Evolutionary conservation across 768 basidiomycete genomes (phyloP).

Genomic region (Austroboletus eburneus): DNA sequence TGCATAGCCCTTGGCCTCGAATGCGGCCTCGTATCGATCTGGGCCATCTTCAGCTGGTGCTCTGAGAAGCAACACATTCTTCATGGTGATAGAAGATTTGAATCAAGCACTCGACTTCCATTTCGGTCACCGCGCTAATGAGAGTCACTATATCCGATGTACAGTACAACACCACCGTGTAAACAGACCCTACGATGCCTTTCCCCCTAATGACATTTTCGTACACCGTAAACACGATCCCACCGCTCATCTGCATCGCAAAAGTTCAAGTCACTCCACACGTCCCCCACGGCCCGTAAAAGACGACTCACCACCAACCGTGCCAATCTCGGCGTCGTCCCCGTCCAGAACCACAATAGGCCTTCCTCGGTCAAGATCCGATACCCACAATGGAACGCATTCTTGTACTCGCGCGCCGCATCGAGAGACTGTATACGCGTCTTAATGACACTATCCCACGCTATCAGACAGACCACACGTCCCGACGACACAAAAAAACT

Average conservation of each 20-base stretch:
- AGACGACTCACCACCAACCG: slow-evolving; percentile 67
- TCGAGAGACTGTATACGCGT: slow-evolving; percentile 95
- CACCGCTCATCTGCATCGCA: slow-evolving; percentile 78
- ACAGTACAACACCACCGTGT: not conserved
- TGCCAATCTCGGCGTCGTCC: slow-evolving; percentile 85
- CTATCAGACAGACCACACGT: not conserved
- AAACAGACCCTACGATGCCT: slow-evolving; percentile 3
- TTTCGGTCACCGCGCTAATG: no score
- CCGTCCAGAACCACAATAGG: slow-evolving; percentile 89
- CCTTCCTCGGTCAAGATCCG: slow-evolving; percentile 95
- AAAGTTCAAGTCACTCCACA: not conserved
- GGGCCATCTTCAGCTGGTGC: slow-evolving; percentile 28
- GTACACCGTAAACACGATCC: slow-evolving; percentile 90
- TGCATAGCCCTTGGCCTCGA: slow-evolving; percentile 45
- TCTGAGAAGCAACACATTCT: slow-evolving; percentile 41
- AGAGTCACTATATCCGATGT: no score
- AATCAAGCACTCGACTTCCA: not conserved
- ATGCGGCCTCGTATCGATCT: slow-evolving; percentile 59
- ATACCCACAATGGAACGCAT: slow-evolving; percentile 94
- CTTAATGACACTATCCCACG: slow-evolving; percentile 75
- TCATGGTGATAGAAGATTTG: slow-evolving; percentile 8
- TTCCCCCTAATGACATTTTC: slow-evolving; percentile 65
- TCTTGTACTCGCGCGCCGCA: slow-evolving; percentile 80
- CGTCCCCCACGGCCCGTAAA: not conserved
- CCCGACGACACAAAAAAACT: slow-evolving; percentile 14